Conservation (phyloP, 176 grass and related monocot species). For the Aegilops tauschii region DNA sequence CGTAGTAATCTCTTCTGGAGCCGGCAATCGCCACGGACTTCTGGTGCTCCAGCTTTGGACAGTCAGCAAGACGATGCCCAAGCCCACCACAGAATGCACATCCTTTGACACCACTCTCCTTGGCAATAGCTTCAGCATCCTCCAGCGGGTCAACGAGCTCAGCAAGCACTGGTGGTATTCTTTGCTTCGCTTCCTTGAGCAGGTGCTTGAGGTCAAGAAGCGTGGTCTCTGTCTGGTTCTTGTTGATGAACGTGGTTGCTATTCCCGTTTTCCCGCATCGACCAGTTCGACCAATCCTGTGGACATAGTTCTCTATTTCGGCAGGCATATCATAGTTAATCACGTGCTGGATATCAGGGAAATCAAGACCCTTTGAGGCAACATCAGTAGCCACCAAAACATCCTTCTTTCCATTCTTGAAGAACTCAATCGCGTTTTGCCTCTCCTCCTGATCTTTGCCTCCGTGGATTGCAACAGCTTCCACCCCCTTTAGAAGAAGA, state of each 20-base stretch:
- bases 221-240: slow-evolving; percentile 95
- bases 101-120: slow-evolving; percentile 86
- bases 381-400: slow-evolving; percentile 96
- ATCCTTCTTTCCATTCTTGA: slow-evolving; percentile 83
- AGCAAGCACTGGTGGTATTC: slow-evolving; percentile 88
- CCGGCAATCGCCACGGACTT: slow-evolving; percentile 87
- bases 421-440: slow-evolving; percentile 73
- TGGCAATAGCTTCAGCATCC: slow-evolving; percentile 69
- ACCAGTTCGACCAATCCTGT: slow-evolving; percentile 92
- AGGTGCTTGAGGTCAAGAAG: slow-evolving; percentile 92
- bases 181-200: slow-evolving; percentile 92
- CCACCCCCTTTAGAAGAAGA: slow-evolving; percentile 92
- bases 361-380: slow-evolving; percentile 95
- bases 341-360: slow-evolving; percentile 97
- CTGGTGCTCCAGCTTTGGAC: slow-evolving; percentile 95
- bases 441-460: slow-evolving; percentile 98
- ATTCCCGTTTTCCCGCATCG: slow-evolving; percentile 94
- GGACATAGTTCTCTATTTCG: slow-evolving; percentile 95
- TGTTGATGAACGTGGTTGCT: slow-evolving; percentile 98
- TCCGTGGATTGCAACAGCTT: slow-evolving; percentile 90
- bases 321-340: slow-evolving; percentile 98
- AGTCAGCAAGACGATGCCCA: slow-evolving; percentile 87
- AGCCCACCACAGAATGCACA: slow-evolving; percentile 96
- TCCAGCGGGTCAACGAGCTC: slow-evolving; percentile 88
- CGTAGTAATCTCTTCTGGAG: slow-evolving; percentile 88